Evolutionary conservation across 2,329 filamentous ascomycete genomes (phyloP).

Genomic region (Exserohilum rostratum): DNA sequence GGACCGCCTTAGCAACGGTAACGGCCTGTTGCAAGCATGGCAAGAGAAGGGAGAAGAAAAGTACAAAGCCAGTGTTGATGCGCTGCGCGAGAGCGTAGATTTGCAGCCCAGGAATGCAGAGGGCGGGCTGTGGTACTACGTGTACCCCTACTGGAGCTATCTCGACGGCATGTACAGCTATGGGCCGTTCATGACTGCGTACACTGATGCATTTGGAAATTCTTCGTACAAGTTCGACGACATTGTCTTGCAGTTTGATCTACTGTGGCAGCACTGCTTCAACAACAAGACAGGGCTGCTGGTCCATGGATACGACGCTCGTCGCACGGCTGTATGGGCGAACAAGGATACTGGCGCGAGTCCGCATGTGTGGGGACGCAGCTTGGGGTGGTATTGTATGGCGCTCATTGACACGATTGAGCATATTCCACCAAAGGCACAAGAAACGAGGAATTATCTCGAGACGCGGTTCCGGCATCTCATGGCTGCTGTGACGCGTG

Average conservation of each 20-base stretch:
- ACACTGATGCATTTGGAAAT: slow-evolving; percentile 7
- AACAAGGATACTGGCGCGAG: slow-evolving; percentile 57
- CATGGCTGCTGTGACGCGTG: slow-evolving; percentile 45
- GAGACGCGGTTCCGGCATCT: slow-evolving; percentile 7
- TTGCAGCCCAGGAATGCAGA: slow-evolving; percentile 37
- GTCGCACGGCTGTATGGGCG: slow-evolving; percentile 59
- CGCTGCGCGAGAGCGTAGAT: slow-evolving; percentile 32
- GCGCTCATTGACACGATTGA: slow-evolving; percentile 59
- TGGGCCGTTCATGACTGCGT: slow-evolving; percentile 51
- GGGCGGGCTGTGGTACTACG: slow-evolving; percentile 46
- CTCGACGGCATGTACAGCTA: slow-evolving; percentile 61
- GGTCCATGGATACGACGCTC: slow-evolving; percentile 62
- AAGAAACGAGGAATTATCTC: background rate
- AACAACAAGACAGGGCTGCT: slow-evolving; percentile 53
- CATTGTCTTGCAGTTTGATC: slow-evolving; percentile 34
- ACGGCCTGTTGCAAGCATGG: slow-evolving; percentile 29
- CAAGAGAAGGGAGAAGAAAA: slow-evolving; percentile 16
- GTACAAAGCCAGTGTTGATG: slow-evolving; percentile 14
- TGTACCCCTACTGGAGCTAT: slow-evolving; percentile 60
- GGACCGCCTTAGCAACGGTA: slow-evolving; percentile 41
- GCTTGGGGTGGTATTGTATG: slow-evolving; percentile 62
- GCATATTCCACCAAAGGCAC: slow-evolving; percentile 32
- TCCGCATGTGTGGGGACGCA: slow-evolving; percentile 61
- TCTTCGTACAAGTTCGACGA: slow-evolving; percentile 15
- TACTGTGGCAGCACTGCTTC: slow-evolving; percentile 53